Evolutionary conservation across 108 stramenopile genomes (phyloP).

Genomic region (Epithemia pelagica): DNA sequence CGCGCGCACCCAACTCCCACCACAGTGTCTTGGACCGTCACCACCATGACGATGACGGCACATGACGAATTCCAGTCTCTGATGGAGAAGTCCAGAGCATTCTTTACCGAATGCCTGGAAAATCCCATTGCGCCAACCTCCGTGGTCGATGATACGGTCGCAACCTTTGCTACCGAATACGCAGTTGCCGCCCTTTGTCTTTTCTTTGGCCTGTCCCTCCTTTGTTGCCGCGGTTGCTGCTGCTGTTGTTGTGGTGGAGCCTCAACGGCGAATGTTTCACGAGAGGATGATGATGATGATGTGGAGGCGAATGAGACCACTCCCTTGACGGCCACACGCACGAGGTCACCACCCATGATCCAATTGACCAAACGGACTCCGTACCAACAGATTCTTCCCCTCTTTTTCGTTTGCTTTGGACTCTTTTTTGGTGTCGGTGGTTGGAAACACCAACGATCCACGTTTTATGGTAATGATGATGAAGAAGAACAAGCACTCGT

Average conservation of each 20-base stretch:
- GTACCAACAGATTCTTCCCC: not conserved
- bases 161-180: not conserved
- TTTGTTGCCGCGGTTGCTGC: not conserved
- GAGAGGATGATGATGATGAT: not conserved
- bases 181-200: not conserved
- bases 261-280: not conserved
- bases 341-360: not conserved
- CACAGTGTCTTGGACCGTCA: too few relatives aligned
- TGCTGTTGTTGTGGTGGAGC: too few relatives aligned
- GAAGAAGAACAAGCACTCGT: not conserved
- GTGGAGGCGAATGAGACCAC: not conserved
- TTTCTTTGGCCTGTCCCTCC: not conserved
- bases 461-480: too few relatives aligned
- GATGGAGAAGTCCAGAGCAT: too few relatives aligned
- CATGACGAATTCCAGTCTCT: too few relatives aligned
- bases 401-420: not conserved
- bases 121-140: not conserved
- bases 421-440: not conserved
- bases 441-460: not conserved
- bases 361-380: not conserved
- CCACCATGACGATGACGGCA: too few relatives aligned
- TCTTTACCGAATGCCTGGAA: too few relatives aligned
- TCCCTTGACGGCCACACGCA: not conserved
- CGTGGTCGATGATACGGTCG: not conserved
- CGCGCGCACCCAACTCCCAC: too few relatives aligned